Evolutionary conservation across 306 rosid genomes (phyloP), one percentile per base, ranked within the genome.

Genomic region (Carpinus viminea): DNA sequence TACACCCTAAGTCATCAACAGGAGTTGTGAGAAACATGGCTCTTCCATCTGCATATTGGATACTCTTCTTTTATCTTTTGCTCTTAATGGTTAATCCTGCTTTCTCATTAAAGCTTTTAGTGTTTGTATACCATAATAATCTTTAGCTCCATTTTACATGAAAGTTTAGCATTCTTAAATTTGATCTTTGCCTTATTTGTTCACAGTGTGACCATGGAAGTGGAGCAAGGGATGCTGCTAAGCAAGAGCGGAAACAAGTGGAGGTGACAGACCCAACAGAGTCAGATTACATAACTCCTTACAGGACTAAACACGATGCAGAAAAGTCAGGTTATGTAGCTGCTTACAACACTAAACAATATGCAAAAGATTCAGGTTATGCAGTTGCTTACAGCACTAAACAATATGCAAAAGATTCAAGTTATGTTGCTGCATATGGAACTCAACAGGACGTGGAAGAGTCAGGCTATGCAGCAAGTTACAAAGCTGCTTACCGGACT

Each of bases 141-240:
- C 68, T 61, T 0, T 18, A 61, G n/a, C 70, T 34, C 4, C 41
- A 64, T 16, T 31, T 34, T 36, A 34, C 20, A 11, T 24, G 16
- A 36, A 64, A 64, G 47, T 31, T 64, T 17, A 34, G 43, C 70
- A 66, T 66, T 38, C 28, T 66, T 66, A 4, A 66, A 13, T 38
- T 66, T 66, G 45, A 64, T 17, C 47, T 34, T 13, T 31, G 47
- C 13, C 4, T 64, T 43, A 9, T 9, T 18, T 66, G 13, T 66
- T 8, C 57, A 64, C 43, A 82, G 85, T 26, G 59, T 66, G 41
- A 47, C 8, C 34, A 43, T 18, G 51, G 66, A 65, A 77, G 18
- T 47, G 85, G 79, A 77, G 82, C 53, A 24, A 73, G 82, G 82
- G 54, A 73, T 28, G 48, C 15, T 2, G 56, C 18, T 43, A 53